A percentile compares a stretch with the other conserved stretches of the same genome.
Conservation (phyloP, 2,329 filamentous ascomycete genomes). For the Colletotrichum cereale region DNA sequence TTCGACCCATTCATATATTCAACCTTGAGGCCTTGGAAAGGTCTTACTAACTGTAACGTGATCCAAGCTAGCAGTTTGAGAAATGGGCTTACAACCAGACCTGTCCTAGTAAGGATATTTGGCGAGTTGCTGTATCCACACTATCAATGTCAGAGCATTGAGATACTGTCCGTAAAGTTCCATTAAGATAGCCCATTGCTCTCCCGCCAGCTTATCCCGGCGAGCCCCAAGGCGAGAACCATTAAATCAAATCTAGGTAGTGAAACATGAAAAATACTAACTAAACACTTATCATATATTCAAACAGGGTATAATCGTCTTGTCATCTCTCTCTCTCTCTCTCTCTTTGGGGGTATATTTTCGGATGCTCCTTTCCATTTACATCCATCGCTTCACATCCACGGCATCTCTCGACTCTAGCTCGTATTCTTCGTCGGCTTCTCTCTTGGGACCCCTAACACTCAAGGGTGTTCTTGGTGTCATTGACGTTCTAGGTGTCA, state of each 20-base stretch:
- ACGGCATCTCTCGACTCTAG: slow-evolving; percentile 22
- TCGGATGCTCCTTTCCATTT: not conserved
- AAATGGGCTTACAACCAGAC: no score
- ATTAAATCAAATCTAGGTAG: fast-evolving
- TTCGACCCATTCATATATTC: not conserved
- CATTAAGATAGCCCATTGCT: not conserved
- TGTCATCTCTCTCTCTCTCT: not conserved
- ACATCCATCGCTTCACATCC: slow-evolving; percentile 28
- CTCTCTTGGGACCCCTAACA: not conserved
- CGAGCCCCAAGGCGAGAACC: not conserved
- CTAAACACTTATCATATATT: not conserved
- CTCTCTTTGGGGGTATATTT: not conserved
- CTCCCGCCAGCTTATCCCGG: not conserved
- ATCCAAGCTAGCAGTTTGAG: not conserved
- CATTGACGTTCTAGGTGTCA: not conserved
- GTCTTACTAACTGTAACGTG: not conserved
- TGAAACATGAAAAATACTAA: not conserved
- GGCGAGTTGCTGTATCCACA: not conserved
- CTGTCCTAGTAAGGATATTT: not conserved
- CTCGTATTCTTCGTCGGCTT: slow-evolving; percentile 21
- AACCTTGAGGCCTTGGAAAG: not conserved
- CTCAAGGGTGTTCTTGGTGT: slow-evolving; percentile 14
- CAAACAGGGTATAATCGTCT: not conserved
- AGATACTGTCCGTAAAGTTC: not conserved
- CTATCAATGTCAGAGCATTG: no score